phyloP scores from a whole-genome alignment of 306 rosid species.

The Comarum palustre region DNA sequence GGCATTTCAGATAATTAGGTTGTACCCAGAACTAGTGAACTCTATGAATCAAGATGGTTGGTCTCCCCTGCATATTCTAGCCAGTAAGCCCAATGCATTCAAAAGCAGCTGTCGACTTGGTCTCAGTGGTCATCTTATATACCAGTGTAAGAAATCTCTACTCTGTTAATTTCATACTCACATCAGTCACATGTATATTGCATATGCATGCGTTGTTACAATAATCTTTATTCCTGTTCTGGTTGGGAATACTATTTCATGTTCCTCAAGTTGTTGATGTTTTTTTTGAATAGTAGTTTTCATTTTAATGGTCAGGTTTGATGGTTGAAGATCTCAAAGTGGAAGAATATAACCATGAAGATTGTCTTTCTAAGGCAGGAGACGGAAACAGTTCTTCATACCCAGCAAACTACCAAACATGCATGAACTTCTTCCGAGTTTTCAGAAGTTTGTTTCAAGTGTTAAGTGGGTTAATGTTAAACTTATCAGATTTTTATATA shows the following conservation, averaged over 20 bases:
- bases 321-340: conserved; percentile 13
- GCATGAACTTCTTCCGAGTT: conserved; percentile 18
- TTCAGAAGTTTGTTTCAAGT: conserved; percentile 5
- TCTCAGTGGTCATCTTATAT: conserved; percentile 13
- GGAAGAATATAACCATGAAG: conserved; percentile 4
- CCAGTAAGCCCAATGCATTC: conserved; percentile 29
- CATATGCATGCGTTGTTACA: background rate
- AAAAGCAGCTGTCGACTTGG: conserved; percentile 21
- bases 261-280: background rate
- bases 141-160: conserved; percentile 13
- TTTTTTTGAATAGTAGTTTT: background rate
- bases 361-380: background rate
- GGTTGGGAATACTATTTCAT: background rate
- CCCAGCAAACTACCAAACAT: conserved; percentile 25
- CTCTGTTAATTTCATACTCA: background rate
- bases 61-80: conserved; percentile 29
- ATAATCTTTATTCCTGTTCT: background rate
- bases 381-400: background rate
- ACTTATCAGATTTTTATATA: background rate
- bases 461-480: background rate
- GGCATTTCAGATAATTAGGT: conserved; percentile 19
- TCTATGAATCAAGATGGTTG: conserved; percentile 23
- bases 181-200: background rate
- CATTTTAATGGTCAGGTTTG: conserved; percentile 13
- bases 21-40: conserved; percentile 12